Base-by-base conservation (phyloP, 352 stramenopile species). In the Globisporangium paroecandrum region DNA sequence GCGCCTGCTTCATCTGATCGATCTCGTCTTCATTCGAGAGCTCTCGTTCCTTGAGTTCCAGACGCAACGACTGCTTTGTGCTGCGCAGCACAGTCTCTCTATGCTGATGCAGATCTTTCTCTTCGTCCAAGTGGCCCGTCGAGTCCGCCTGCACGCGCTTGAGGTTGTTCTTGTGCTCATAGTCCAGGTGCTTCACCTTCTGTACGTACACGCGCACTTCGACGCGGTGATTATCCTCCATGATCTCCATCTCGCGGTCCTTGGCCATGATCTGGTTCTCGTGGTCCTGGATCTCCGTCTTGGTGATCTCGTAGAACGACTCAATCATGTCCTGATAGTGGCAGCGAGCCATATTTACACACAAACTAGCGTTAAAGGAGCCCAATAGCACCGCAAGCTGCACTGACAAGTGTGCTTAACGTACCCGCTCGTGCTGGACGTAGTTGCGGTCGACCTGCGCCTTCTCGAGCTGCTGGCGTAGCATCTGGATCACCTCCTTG, bases 131-230 rank as follows among this genome's bases (percentile, higher is more conserved):
- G 46, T 94, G 78, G 3, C 79, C 74, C 10, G 77, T 76, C 8
- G 79, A 78, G 56, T 97, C 89, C 27, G 77, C 73, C 41, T 83
- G 69, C 38, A 98, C 89, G 29, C 77, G 82, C 64, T 97, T 97
- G 68, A 98, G 61, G 72, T 97, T 97, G 76, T 98, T 95, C 64
- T 97, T 89, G 77, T 98, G 93, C 72, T 98, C 93, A 64, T 98
- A 98, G 63, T 98, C 89, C 20, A 98, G 77, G 62, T 98, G 94
- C 67, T 98, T 98, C 13, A 98, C 93, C 63, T 98, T 98, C 72
- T 98, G 93, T 58, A 94, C 78, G 78, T 98, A 98, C 66, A 98
- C 87, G 22, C 83, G 84, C 69, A 98, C 79, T 70, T 98, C 92
- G 6, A 98, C 89, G 63, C 89, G 85, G 72, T 98, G 95, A 73